These are phyloP conservation scores for Podospora didyma DNA, from an alignment of 495 filamentous ascomycete species.

Conservation along the genomic window DNA sequence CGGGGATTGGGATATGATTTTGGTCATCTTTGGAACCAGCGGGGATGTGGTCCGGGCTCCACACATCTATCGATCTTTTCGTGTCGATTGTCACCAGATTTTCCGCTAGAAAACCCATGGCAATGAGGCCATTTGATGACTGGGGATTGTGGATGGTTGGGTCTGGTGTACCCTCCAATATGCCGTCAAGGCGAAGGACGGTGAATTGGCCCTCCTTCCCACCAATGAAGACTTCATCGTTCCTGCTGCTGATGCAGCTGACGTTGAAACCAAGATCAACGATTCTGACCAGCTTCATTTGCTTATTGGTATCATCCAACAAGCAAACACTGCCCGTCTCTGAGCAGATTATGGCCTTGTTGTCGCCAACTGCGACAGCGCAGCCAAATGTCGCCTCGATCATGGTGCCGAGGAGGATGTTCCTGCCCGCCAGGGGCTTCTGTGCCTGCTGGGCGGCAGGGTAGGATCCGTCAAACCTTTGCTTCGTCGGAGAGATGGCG, in stretches of 20 bases:
- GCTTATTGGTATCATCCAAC: slow-evolving; percentile 70
- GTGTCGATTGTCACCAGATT: slow-evolving; percentile 74
- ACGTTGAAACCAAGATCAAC: slow-evolving; percentile 59
- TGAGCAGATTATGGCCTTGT: slow-evolving; percentile 66
- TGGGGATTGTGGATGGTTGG: slow-evolving; percentile 24
- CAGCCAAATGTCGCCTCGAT: slow-evolving; percentile 80
- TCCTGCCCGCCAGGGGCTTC: slow-evolving; percentile 55
- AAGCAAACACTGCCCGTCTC: slow-evolving; percentile 71
- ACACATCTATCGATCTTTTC: slow-evolving; percentile 67
- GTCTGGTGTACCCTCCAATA: slow-evolving; percentile 29
- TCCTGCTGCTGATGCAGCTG: slow-evolving; percentile 53
- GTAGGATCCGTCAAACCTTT: slow-evolving; percentile 38
- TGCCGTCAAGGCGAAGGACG: slow-evolving; percentile 34
- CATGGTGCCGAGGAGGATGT: slow-evolving; percentile 71
- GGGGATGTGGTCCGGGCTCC: slow-evolving; percentile 37
- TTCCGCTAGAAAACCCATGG: slow-evolving; percentile 65
- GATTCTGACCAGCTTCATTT: slow-evolving; percentile 62
- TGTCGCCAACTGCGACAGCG: slow-evolving; percentile 67
- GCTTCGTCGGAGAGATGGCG: slow-evolving; percentile 44
- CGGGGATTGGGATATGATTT: slow-evolving; percentile 49
- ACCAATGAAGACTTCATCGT: slow-evolving; percentile 36
- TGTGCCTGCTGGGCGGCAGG: slow-evolving; percentile 31
- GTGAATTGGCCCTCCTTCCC: slow-evolving; percentile 43
- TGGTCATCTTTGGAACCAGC: slow-evolving; percentile 24
- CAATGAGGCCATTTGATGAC: slow-evolving; percentile 39